Evolutionary conservation across 495 filamentous ascomycete genomes (phyloP).

Genomic region (Podospora appendiculata): DNA sequence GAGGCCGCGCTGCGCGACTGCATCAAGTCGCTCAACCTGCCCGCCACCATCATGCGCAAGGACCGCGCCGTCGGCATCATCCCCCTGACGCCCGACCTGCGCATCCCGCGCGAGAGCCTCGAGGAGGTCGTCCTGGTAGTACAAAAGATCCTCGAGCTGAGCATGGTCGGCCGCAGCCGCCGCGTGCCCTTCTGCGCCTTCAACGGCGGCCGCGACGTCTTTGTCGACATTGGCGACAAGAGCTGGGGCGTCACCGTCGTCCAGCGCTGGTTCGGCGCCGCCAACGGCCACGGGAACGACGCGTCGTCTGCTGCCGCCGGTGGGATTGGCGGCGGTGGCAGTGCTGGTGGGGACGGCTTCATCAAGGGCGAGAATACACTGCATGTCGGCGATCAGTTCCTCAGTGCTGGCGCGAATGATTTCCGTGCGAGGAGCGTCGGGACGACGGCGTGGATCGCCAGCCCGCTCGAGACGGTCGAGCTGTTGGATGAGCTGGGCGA

Average conservation of each 20-base stretch:
- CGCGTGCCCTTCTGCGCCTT: slow-evolving; percentile 93
- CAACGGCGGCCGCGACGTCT: slow-evolving; percentile 94
- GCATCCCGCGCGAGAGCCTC: slow-evolving; percentile 77
- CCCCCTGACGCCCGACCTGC: slow-evolving; percentile 45
- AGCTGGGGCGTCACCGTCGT: slow-evolving; percentile 87
- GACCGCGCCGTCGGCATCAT: slow-evolving; percentile 91
- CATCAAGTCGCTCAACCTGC: slow-evolving; percentile 64
- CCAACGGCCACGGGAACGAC: slow-evolving; percentile 21
- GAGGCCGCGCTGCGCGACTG: slow-evolving; percentile 76
- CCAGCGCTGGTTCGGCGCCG: slow-evolving; percentile 87
- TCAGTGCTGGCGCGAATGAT: slow-evolving; percentile 92
- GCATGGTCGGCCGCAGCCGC: slow-evolving; percentile 35
- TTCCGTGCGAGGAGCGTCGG: slow-evolving; percentile 74
- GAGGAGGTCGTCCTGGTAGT: slow-evolving; percentile 94
- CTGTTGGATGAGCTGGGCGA: slow-evolving; percentile 74
- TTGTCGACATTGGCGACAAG: slow-evolving; percentile 98
- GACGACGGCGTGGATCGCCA: slow-evolving; percentile 83
- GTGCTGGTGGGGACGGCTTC: slow-evolving; percentile 18
- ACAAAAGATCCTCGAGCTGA: slow-evolving; percentile 84
- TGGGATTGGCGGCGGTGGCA: background rate
- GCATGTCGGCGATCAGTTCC: slow-evolving; percentile 93
- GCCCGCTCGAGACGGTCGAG: slow-evolving; percentile 78
- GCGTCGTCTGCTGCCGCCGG: too few relatives aligned
- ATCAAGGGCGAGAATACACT: slow-evolving; percentile 52
- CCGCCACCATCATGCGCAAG: slow-evolving; percentile 76